Conservation (phyloP, 1,284 basidiomycete species). For the Sphagnurus paluster region DNA sequence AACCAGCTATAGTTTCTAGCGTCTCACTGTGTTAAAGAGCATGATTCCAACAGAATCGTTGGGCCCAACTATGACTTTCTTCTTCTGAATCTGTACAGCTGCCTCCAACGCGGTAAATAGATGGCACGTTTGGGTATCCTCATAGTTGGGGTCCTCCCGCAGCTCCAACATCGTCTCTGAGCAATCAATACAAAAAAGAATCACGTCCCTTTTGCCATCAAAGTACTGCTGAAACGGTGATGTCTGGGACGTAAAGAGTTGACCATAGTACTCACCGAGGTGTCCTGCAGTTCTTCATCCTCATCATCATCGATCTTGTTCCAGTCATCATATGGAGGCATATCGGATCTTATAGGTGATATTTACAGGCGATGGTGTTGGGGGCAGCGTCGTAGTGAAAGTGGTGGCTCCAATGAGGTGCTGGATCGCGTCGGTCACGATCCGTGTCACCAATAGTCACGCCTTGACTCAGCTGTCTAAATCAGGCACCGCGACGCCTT, state of each 20-base stretch:
- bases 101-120: conserved; percentile 75
- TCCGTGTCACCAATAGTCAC: conserved; percentile 10
- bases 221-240: conserved; percentile 51
- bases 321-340: conserved; percentile 74
- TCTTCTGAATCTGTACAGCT: conserved; percentile 83
- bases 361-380: neutral
- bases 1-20: conserved; percentile 8
- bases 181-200: conserved; percentile 93
- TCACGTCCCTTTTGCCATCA: conserved; percentile 78
- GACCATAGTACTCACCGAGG: conserved; percentile 53
- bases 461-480: conserved; percentile 3
- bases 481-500: neutral
- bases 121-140: conserved; percentile 64
- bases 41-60: conserved; percentile 88
- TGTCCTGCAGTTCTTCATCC: conserved; percentile 75
- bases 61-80: conserved; percentile 86
- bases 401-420: neutral
- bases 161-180: conserved; percentile 86
- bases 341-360: conserved; percentile 20
- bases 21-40: conserved; percentile 87
- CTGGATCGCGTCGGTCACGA: conserved; percentile 15
- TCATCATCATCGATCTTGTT: conserved; percentile 74
- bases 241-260: neutral
- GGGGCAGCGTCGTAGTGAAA: neutral
- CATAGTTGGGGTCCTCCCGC: conserved; percentile 60